Evolutionary conservation across 768 basidiomycete species (phyloP).

Genomic region (Serendipita sp.): DNA sequence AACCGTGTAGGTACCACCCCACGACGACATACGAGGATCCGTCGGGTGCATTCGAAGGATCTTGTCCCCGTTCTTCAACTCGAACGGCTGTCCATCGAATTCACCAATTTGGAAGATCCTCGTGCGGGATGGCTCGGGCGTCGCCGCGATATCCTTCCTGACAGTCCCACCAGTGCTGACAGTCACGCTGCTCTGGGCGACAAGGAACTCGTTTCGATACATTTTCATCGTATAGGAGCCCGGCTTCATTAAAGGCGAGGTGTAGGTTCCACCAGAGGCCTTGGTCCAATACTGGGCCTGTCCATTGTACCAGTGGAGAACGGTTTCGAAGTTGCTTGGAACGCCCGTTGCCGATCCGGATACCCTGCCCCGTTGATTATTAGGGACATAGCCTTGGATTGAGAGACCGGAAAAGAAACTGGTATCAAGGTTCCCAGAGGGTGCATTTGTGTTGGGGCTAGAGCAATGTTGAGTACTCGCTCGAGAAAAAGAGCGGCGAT

Average conservation of each 20-base stretch:
- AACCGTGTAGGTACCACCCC: slow-evolving; percentile 33
- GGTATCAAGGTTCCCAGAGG: slow-evolving; percentile 26
- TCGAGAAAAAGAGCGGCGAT: too few relatives aligned
- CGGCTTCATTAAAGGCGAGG: slow-evolving; percentile 31
- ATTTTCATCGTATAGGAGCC: slow-evolving; percentile 32
- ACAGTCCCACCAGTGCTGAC: slow-evolving; percentile 28
- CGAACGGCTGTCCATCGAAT: slow-evolving; percentile 29
- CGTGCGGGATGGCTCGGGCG: slow-evolving; percentile 20
- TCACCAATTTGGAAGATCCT: slow-evolving; percentile 32
- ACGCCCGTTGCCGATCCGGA: slow-evolving; percentile 30
- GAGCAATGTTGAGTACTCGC: too few relatives aligned
- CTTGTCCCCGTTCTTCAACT: slow-evolving; percentile 35
- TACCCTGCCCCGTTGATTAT: slow-evolving; percentile 30
- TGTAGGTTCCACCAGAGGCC: slow-evolving; percentile 23
- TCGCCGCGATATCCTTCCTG: slow-evolving; percentile 21
- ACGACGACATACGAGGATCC: slow-evolving; percentile 31
- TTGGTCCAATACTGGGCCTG: slow-evolving; percentile 35
- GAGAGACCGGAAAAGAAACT: slow-evolving; percentile 30
- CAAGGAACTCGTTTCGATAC: slow-evolving; percentile 32
- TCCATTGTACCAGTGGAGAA: slow-evolving; percentile 20
- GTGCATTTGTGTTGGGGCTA: slow-evolving; percentile 16
- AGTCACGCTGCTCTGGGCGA: slow-evolving; percentile 28
- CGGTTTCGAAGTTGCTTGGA: slow-evolving; percentile 21
- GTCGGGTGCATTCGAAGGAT: slow-evolving; percentile 37
- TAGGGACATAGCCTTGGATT: slow-evolving; percentile 30